phyloP scores from a whole-genome alignment of 345 rosid species.

The Anastatica hierochuntica region DNA sequence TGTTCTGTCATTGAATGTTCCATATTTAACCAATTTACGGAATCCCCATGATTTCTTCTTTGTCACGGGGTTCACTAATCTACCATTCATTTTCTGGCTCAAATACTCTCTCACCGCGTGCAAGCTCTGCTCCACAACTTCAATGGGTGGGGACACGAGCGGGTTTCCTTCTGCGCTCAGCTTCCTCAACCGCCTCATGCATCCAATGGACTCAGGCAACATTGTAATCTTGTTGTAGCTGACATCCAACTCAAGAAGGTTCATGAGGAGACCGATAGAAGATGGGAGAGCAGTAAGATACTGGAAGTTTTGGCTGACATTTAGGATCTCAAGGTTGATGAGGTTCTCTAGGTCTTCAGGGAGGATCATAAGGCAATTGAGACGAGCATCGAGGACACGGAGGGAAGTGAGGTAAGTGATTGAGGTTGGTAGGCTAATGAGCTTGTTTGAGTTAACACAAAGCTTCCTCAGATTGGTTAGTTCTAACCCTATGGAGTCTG shows the following conservation, averaged over 20 bases:
- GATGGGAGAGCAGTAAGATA: conserved; percentile 46
- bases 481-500: conserved; percentile 56
- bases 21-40: conserved; percentile 47
- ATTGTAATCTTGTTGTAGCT: conserved; percentile 56
- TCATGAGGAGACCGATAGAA: conserved; percentile 61
- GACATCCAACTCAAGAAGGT: conserved; percentile 55
- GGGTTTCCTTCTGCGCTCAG: conserved; percentile 68
- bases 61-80: conserved; percentile 6
- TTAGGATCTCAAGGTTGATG: conserved; percentile 50
- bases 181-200: conserved; percentile 52
- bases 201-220: conserved; percentile 61
- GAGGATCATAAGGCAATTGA: conserved; percentile 54
- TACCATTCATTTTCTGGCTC: conserved; percentile 49
- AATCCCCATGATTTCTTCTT: conserved; percentile 68
- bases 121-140: conserved; percentile 53
- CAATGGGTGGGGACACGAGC: conserved; percentile 52
- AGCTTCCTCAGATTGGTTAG: conserved; percentile 50
- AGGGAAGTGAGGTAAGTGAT: conserved; percentile 45
- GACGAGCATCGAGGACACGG: conserved; percentile 49
- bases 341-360: conserved; percentile 66
- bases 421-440: conserved; percentile 47
- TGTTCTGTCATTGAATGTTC: conserved; percentile 40
- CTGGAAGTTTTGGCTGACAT: conserved; percentile 79
- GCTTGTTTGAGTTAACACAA: conserved; percentile 61
- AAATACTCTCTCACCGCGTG: conserved; percentile 54